Evolutionary conservation across 2,329 filamentous ascomycete genomes (phyloP).

Genomic region (Cordyceps farinosa): DNA sequence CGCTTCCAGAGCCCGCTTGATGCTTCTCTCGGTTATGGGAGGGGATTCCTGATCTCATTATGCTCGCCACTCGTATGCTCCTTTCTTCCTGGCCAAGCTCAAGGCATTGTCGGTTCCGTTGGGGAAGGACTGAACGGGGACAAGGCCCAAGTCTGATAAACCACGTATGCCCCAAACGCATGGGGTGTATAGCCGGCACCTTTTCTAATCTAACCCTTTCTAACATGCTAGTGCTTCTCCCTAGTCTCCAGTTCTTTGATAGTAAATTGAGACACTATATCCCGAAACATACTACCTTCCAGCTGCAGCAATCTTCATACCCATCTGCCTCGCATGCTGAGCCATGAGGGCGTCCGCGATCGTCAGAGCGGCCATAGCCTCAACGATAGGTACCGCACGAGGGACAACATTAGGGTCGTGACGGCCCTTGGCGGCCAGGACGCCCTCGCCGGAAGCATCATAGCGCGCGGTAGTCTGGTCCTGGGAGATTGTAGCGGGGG

Average conservation of each 20-base stretch:
- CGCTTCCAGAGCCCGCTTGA: slow-evolving; percentile 19
- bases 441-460: slow-evolving; percentile 64
- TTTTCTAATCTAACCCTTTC: slow-evolving; percentile 22
- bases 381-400: slow-evolving; percentile 66
- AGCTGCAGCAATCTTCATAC: slow-evolving; percentile 24
- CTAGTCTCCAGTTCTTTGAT: slow-evolving; percentile 22
- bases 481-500: slow-evolving; percentile 87
- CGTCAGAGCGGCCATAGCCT: slow-evolving; percentile 85
- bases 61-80: slow-evolving; percentile 18
- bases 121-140: slow-evolving; percentile 24
- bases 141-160: slow-evolving; percentile 25
- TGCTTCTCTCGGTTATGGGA: slow-evolving; percentile 16
- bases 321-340: slow-evolving; percentile 62
- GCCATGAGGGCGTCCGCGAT: slow-evolving; percentile 84
- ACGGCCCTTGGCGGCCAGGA: slow-evolving; percentile 85
- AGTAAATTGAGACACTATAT: slow-evolving; percentile 18
- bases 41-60: slow-evolving; percentile 18
- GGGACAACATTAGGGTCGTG: slow-evolving; percentile 94
- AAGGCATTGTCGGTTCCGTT: slow-evolving; percentile 24
- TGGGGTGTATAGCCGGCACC: slow-evolving; percentile 22
- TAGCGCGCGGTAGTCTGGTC: slow-evolving; percentile 82
- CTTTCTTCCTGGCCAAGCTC: slow-evolving; percentile 20
- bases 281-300: not conserved
- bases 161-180: slow-evolving; percentile 24
- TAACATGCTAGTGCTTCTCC: slow-evolving; percentile 24